These are phyloP conservation scores for Abortiporus biennis DNA, from an alignment of 1,284 basidiomycete species.

Conservation along the genomic window DNA sequence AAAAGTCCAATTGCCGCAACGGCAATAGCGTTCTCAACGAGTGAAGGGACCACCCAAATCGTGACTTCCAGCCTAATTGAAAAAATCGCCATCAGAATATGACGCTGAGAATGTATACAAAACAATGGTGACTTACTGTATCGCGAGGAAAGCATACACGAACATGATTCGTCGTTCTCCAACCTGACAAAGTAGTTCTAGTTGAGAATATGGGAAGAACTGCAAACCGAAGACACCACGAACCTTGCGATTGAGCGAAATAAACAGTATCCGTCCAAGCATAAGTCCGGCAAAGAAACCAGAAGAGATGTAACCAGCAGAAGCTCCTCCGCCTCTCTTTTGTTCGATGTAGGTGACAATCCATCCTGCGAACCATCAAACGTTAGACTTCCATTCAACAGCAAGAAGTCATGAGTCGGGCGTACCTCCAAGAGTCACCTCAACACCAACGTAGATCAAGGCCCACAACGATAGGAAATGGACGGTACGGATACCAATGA, in stretches of 20 bases:
- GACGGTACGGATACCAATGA: slow-evolving; percentile 45
- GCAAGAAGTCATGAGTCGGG: background rate
- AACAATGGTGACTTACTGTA: slow-evolving; percentile 35
- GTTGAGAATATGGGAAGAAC: background rate
- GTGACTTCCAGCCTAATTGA: slow-evolving; percentile 45
- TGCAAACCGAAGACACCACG: slow-evolving; percentile 4
- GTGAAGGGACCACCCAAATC: slow-evolving; percentile 57
- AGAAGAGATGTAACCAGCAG: slow-evolving; percentile 30
- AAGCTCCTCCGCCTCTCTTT: slow-evolving; percentile 25
- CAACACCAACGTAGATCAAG: slow-evolving; percentile 63
- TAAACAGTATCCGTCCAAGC: slow-evolving; percentile 46
- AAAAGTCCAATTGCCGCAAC: slow-evolving; percentile 47
- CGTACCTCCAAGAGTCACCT: slow-evolving; percentile 52
- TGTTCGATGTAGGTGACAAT: slow-evolving; percentile 51
- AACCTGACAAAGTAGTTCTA: slow-evolving; percentile 28
- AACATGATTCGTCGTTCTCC: slow-evolving; percentile 49
- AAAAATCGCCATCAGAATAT: slow-evolving; percentile 8
- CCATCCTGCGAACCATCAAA: slow-evolving; percentile 35
- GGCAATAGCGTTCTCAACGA: slow-evolving; percentile 54
- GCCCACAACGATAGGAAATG: slow-evolving; percentile 57
- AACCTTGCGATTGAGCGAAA: slow-evolving; percentile 56
- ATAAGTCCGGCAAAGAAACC: slow-evolving; percentile 44
- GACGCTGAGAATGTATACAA: background rate
- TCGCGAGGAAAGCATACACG: slow-evolving; percentile 43
- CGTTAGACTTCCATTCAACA: background rate